A percentile compares a stretch with the other conserved stretches of the same genome.
Evolutionary conservation across 2,329 filamentous ascomycete species (phyloP).

Genomic region (Colletotrichum sp.): DNA sequence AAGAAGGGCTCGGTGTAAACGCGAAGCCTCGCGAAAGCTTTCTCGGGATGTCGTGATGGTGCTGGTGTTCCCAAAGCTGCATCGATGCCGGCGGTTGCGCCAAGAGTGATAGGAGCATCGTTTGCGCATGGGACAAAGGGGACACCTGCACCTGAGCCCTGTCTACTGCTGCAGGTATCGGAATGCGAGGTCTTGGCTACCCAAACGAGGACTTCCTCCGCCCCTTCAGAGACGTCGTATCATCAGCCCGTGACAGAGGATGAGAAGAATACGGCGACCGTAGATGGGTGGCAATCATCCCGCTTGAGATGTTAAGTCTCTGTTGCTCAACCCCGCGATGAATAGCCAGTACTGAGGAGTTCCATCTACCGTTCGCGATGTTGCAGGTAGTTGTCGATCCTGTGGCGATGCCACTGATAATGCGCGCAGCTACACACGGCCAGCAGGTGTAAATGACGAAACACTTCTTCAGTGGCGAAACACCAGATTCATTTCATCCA

Average conservation of each 20-base stretch:
- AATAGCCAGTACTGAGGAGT: background rate
- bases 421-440: background rate
- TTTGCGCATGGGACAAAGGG: background rate
- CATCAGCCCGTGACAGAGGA: background rate
- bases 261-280: background rate
- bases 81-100: background rate
- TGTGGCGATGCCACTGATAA: background rate
- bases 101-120: background rate
- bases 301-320: background rate
- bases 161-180: background rate
- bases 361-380: background rate
- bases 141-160: background rate
- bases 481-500: background rate
- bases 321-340: background rate
- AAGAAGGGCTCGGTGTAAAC: background rate
- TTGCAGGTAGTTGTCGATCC: background rate
- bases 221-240: background rate
- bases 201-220: slow-evolving; percentile 5
- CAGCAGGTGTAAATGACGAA: background rate
- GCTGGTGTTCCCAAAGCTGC: background rate
- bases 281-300: background rate
- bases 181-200: background rate
- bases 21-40: background rate
- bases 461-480: background rate
- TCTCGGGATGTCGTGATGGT: background rate